Evolutionary conservation across 139 green algal genomes (phyloP).

Genomic region (Chlorella sp.): DNA sequence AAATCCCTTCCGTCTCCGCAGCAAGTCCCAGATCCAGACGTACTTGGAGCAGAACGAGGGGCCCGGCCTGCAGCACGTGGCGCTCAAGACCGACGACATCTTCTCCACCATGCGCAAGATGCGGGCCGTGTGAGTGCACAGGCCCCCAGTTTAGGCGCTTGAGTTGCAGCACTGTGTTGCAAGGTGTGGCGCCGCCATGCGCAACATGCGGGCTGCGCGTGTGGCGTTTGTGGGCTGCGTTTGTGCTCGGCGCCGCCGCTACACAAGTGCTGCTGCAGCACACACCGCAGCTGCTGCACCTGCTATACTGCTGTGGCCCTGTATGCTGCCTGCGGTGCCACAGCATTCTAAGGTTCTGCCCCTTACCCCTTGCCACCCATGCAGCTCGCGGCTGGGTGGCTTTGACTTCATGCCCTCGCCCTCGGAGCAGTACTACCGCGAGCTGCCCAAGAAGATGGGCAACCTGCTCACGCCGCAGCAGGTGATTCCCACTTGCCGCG

Average conservation of each 20-base stretch:
- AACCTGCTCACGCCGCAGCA: constrained; percentile 73
- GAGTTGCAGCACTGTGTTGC: not conserved
- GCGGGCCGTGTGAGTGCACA: constrained; percentile 40
- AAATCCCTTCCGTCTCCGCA: too few relatives aligned
- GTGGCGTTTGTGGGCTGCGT: too few relatives aligned
- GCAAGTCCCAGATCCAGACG: constrained; percentile 87
- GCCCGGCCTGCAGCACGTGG: constrained; percentile 96
- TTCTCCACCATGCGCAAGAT: constrained; percentile 87
- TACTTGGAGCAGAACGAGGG: constrained; percentile 99
- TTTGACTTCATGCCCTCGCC: constrained; percentile 92
- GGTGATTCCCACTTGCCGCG: not conserved
- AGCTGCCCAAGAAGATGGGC: constrained; percentile 68
- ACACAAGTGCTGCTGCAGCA: too few relatives aligned
- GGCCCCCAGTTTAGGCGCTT: not conserved
- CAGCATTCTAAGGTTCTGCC: too few relatives aligned
- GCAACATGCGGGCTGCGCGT: too few relatives aligned
- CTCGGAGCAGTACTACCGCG: constrained; percentile 85
- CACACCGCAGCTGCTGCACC: too few relatives aligned
- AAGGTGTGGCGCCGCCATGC: too few relatives aligned
- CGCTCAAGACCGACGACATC: constrained; percentile 96
- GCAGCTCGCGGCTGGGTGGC: constrained; percentile 65
- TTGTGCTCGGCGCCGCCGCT: too few relatives aligned
- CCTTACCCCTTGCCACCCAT: too few relatives aligned
- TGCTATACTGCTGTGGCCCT: too few relatives aligned
- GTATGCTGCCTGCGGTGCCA: too few relatives aligned